Base-by-base conservation (phyloP, 1,139 yeast species). In the Meyerozyma carpophila region DNA sequence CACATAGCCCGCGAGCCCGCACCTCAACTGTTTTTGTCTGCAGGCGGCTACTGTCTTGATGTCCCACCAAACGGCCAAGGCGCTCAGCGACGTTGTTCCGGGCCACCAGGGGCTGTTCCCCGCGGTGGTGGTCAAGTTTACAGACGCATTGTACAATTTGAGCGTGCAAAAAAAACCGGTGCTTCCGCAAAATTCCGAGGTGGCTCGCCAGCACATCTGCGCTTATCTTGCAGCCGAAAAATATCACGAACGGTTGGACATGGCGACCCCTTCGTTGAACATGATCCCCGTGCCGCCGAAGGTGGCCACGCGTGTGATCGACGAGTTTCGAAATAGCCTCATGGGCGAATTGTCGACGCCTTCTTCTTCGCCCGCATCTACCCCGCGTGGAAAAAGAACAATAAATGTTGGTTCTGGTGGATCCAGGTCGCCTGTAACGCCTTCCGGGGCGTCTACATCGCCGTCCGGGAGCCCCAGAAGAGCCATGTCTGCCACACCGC, bases 181-280 rank as follows among this genome's bases (percentile, higher is more conserved):
- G 5, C 68, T 79, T 37, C 66, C 71, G 5, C 72, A 73, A 28
- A 68, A 69, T 32, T 75, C 79, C 42, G 90, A 84, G 50, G 66
- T 76, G 2, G 88, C 86, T 1, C 65, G 91, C 39, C 74, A 74
- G 47, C 90, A 84, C 55, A 58, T 84, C 13, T 81, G 88, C 58
- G 85, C 88, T 2, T 78, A 67, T 48, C 59, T 83, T 27, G 82
- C 86, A 0, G 73, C 75, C 10, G 83, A 80, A 47, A 70, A 70
- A 50, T 71, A 77, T 41, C 65, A 65, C 20, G 62, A 65, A n/a
- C 61, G 60, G 34, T 63, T 74, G 32, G 58, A 67, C 11, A 61
- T 79, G 9, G 77, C 82, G 0, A 69, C 64, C 4, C 81, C 85
- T 1, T 63, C 66, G 18, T 45, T 66, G 20, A 70, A 67, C 37